Evolutionary conservation across 2,329 filamentous ascomycete genomes (phyloP), one percentile per base, ranked within the genome.

Genomic region (Scedosporium apiospermum): DNA sequence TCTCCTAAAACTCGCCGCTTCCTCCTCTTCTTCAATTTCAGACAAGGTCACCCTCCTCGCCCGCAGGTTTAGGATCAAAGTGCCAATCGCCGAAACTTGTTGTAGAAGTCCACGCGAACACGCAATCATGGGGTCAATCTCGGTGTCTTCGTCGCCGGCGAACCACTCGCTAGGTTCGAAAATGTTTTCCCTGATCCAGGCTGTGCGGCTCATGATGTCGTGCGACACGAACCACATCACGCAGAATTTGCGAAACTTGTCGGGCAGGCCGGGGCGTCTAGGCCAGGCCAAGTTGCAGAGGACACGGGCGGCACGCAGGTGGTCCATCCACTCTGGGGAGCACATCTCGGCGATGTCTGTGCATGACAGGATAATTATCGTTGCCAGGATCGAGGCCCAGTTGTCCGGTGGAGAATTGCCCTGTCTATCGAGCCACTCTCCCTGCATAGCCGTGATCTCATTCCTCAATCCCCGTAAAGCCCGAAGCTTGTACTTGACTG

Each of bases 151-250:
- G 27, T 58, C 55, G 9, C 55, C 55, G 26, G 55, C 55, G 18
- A 58, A 58, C 55, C 55, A 58, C 23, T 58, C 55, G 55, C 55
- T 58, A 6, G 55, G 55, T 26, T 58, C 55, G n/a, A 58, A 58
- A 7, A 58, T 7, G 6, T 7, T 26, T 26, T 58, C 5, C 26
- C 27, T n/a, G 23, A 58, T 27, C 55, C 55, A 58, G 6, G 55
- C 55, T 38, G 55, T 58, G 9, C 55, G 55, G n/a, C 55, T 58
- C 55, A 58, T 58, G 27, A 58, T 58, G 55, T 58, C 55, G 23
- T 58, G 55, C 5, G 55, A 58, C 23, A 27, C 55, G 23, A 58
- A 58, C 55, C 55, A 58, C 21, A 58, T 38, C 16, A 58, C 10
- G 7, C 9, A 10, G 55, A 58, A 58, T 4, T 6, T 7, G 10